Evolutionary conservation across 2,329 filamentous ascomycete genomes (phyloP).

Genomic region (Aspergillus pseudoglaucus): DNA sequence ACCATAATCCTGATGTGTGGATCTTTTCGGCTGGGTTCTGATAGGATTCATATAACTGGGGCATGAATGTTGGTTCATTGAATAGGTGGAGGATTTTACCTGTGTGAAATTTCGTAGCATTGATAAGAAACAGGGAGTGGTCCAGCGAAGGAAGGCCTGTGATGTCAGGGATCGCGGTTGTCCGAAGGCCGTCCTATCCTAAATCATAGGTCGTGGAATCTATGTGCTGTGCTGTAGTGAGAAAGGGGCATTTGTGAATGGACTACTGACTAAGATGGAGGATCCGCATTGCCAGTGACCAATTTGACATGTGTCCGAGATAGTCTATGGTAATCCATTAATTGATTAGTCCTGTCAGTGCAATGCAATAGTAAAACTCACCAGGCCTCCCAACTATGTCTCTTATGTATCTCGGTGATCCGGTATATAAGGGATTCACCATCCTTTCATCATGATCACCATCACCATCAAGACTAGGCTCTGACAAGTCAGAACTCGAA

Average conservation of each 20-base stretch:
- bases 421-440: slow-evolving; percentile 39
- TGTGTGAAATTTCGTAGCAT: slow-evolving; percentile 51
- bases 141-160: slow-evolving; percentile 36
- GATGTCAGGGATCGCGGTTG: slow-evolving; percentile 10
- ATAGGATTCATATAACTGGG: slow-evolving; percentile 38
- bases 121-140: slow-evolving; percentile 46
- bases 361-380: slow-evolving; percentile 19
- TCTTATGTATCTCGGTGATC: slow-evolving; percentile 38
- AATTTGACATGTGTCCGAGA: slow-evolving; percentile 51
- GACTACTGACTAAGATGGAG: slow-evolving; percentile 46
- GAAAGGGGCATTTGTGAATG: slow-evolving; percentile 38
- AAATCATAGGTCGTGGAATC: slow-evolving; percentile 49
- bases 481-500: too few species aligned
- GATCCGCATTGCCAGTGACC: slow-evolving; percentile 48
- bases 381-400: slow-evolving; percentile 38
- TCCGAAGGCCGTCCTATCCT: slow-evolving; percentile 43
- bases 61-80: slow-evolving; percentile 48
- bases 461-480: background rate
- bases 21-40: slow-evolving; percentile 21
- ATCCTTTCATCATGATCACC: slow-evolving; percentile 17
- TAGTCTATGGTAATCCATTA: slow-evolving; percentile 23
- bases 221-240: slow-evolving; percentile 42
- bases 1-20: slow-evolving; percentile 37
- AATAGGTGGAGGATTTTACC: slow-evolving; percentile 49
- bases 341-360: background rate